Evolutionary conservation across 1,284 basidiomycete species (phyloP), one percentile per base, ranked within the genome.

Genomic region (Cronartium ribicola): DNA sequence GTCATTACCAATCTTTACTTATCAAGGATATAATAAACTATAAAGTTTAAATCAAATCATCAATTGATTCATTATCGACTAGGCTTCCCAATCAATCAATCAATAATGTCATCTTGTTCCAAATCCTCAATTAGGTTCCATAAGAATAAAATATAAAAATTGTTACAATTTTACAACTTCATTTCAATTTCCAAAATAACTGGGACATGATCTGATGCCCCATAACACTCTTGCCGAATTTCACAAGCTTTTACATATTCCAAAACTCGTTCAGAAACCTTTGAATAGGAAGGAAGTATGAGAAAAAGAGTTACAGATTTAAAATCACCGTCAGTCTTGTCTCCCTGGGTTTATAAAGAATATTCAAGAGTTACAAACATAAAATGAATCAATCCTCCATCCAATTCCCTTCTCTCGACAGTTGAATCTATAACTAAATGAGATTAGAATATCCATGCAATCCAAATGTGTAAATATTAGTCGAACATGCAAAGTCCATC

Each of bases 351-450:
- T 4, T 60, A 20, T 29, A 61, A 7, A 43, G 2, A 51, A 20
- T 51, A 20, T n/a, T 3, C 48, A 51, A 20, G 48, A 51, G 48
- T 13, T 13, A 63, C 68, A 62, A 20, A 72, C 69, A 14, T 63
- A 63, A 37, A 72, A 72, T 66, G 69, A 65, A 59, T 72, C 69
- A 40, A 72, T 64, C 40, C 69, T 63, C 69, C 69, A 72, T 65
- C 69, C 69, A 20, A 72, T 72, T 41, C 69, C 69, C 55, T 72
- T 72, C 41, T 72, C 62, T 20, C 69, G 69, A 44, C 48, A 55
- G 43, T 41, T 41, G 44, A 72, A 72, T 5, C 69, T 44, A 66
- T 72, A 72, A 51, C 63, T 72, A 39, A 41, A 5, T 20, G 20
- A 11, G 14, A 4, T 51, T 7, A 11, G 43, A 39, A n/a, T 22